Evolutionary conservation across 208 protist species (phyloP).

Genomic region (Vickermania ingenoplastis): DNA sequence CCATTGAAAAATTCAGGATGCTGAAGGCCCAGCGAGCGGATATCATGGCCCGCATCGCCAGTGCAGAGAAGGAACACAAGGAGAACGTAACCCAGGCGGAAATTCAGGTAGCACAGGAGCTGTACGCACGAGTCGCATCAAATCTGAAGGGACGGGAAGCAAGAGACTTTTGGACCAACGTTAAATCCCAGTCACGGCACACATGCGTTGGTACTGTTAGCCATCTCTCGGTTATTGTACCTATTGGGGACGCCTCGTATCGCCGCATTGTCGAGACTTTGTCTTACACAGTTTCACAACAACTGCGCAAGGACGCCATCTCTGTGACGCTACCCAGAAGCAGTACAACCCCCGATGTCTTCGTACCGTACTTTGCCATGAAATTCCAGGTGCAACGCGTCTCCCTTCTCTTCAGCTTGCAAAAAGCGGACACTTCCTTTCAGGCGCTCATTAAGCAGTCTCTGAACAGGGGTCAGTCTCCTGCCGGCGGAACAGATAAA

Average conservation of each 20-base stretch:
- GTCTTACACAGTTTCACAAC: constrained; percentile 21
- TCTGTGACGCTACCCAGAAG: not conserved
- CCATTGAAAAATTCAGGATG: constrained; percentile 25
- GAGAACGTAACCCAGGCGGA: constrained; percentile 35
- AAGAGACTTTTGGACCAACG: constrained; percentile 6
- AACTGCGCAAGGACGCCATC: not conserved
- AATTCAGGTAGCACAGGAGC: constrained; percentile 28
- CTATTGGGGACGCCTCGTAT: constrained; percentile 73
- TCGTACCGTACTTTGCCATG: constrained; percentile 73
- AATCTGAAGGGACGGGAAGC: constrained; percentile 9
- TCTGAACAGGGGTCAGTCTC: not conserved
- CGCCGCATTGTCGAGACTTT: constrained; percentile 61
- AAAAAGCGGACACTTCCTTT: not conserved
- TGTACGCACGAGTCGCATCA: constrained; percentile 13
- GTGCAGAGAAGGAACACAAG: constrained; percentile 25
- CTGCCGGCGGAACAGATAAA: too few species aligned
- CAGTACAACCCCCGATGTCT: constrained; percentile 5
- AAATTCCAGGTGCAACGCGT: constrained; percentile 50
- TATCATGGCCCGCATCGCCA: constrained; percentile 33
- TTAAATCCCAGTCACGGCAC: constrained; percentile 11
- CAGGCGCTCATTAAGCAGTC: not conserved
- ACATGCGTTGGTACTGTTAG: constrained; percentile 45
- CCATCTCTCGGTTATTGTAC: constrained; percentile 68
- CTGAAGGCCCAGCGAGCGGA: constrained; percentile 41
- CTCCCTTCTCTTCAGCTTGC: constrained; percentile 40